Base-by-base conservation (phyloP, 192 early-diverging fungal genomes). In the Mycoemilia scoparia region DNA sequence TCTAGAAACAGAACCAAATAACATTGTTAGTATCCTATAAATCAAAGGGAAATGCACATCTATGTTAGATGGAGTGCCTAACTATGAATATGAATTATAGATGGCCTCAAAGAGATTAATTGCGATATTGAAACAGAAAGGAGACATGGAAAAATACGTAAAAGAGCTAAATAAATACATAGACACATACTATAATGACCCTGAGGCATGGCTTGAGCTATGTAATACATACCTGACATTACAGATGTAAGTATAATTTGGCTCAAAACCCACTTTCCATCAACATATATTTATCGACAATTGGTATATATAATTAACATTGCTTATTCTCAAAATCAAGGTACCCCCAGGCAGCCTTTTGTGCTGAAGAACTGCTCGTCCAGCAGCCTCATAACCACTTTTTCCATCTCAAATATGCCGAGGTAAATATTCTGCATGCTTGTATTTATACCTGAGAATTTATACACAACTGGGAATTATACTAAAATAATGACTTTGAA, bases 131-230 rank as follows among this genome's bases (percentile, higher is more conserved):
- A 72, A 79, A 31, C 39, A 75, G 4, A 66, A 76, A 37, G 80
- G 75, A 8, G 64, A 77, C 31, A 39, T 49, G 3, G 24, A 46
- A 25, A 73, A 79, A n/a, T 83, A 86, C 13, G 82, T 88, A 27
- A 62, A 57, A 6, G 57, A 63, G 12, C 57, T 93, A 15, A 69
- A 70, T 21, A 51, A 63, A 23, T 87, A 89, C 42, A 39, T 91
- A 29, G 89, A 93, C 51, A 73, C 69, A 11, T 84, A 84, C 36
- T 73, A 71, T 25, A 76, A 76, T 23, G 92, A 97, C 51, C 66
- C 73, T 41, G 89, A 97, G 47, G 82, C 70, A 1, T 97, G 92
- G 92, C 45, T 84, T 0, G 76, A 87, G 48, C 66, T 97, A 25
- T 62, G 73, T 1, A 49, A 64, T 18, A 49, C 84, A 21, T 95